phyloP scores from a whole-genome alignment of 2,329 filamentous ascomycete genomes.

The Talaromyces atroroseus region DNA sequence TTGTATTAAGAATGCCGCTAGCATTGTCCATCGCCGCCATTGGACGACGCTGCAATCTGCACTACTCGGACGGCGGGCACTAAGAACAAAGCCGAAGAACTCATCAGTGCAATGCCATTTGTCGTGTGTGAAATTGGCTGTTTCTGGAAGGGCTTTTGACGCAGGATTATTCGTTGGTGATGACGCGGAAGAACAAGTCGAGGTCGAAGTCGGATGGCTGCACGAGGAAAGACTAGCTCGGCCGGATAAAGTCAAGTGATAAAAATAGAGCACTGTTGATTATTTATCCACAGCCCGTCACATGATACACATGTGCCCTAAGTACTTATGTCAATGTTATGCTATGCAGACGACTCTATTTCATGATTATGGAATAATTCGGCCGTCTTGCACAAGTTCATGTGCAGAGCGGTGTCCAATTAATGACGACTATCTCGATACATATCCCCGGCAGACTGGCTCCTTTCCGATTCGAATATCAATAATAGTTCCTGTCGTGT shows the following conservation, averaged over 20 bases:
- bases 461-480: too few species aligned
- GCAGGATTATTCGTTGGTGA: background rate
- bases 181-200: background rate
- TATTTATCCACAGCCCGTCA: background rate
- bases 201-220: background rate
- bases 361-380: too few species aligned
- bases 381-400: too few species aligned
- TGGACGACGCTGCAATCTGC: background rate
- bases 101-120: background rate
- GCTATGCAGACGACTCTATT: too few species aligned
- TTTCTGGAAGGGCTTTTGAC: background rate
- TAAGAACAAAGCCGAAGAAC: background rate
- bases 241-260: background rate
- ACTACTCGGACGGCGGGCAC: slow-evolving; percentile 6
- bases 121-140: background rate
- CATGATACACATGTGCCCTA: background rate
- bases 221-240: background rate
- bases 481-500: background rate
- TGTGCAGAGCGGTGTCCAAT: too few species aligned
- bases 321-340: too few species aligned
- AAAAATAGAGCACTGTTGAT: background rate
- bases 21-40: background rate
- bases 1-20: background rate
- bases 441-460: too few species aligned
- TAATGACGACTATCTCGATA: too few species aligned